Evolutionary conservation across 192 early-diverging fungal genomes (phyloP).

Genomic region (Backusella luteola): DNA sequence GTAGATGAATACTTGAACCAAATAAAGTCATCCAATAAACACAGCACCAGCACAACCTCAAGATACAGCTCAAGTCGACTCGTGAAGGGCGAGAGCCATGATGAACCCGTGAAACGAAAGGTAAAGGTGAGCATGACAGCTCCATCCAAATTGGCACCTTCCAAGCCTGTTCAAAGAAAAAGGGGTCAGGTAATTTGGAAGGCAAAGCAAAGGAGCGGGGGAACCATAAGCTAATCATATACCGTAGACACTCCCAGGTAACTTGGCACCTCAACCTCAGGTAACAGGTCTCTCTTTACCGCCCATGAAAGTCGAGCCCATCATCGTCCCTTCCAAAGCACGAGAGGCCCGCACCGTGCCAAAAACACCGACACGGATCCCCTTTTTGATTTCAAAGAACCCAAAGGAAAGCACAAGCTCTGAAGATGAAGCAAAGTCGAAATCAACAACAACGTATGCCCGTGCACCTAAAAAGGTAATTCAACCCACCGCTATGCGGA

Average conservation of each 20-base stretch:
- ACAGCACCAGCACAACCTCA: neutral
- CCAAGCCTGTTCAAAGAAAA: conserved; percentile 14
- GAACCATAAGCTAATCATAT: neutral
- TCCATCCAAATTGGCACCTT: neutral
- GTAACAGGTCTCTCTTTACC: neutral
- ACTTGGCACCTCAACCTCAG: conserved; percentile 3
- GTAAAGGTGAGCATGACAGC: conserved; percentile 13
- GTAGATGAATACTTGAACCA: conserved; percentile 4
- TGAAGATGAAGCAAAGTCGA: conserved; percentile 12
- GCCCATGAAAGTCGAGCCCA: conserved; percentile 19
- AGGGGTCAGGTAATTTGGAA: conserved; percentile 15
- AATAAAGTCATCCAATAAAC: conserved; percentile 2
- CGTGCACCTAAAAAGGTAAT: conserved; percentile 6
- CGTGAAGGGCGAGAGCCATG: neutral
- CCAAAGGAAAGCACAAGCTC: neutral
- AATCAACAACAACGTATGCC: conserved; percentile 3
- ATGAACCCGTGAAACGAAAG: conserved; percentile 14
- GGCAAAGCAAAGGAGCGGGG: neutral
- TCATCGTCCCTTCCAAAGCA: conserved; percentile 2
- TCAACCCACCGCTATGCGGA: neutral
- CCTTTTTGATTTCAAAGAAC: neutral
- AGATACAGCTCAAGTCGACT: neutral
- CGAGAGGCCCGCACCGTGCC: neutral
- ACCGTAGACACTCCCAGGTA: conserved; percentile 17
- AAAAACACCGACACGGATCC: conserved; percentile 17